Percentiles rank a stretch among this genome's conserved stretches.
Conservation (phyloP, 106 monocot species). For the Gastrodia elata region DNA sequence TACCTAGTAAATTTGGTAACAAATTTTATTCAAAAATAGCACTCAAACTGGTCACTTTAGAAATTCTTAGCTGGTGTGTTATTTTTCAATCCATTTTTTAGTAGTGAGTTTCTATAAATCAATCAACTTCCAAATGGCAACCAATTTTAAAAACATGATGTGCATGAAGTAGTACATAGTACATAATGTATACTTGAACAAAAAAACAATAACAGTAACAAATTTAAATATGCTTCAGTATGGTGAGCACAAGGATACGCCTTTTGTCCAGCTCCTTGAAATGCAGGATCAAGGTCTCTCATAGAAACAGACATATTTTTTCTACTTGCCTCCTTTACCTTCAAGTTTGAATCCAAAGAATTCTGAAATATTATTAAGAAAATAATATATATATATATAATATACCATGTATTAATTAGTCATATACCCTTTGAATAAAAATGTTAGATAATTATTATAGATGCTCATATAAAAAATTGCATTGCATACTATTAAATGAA, state of each 20-base stretch:
- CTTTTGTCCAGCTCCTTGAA: constrained; percentile 83
- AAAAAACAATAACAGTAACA: too few relatives aligned
- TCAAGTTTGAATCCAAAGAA: neutral
- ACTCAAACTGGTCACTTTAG: neutral
- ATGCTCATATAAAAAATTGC: neutral
- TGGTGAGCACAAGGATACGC: constrained; percentile 52
- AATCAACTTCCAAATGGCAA: neutral
- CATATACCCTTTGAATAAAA: neutral
- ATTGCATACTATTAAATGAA: neutral
- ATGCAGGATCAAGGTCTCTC: constrained; percentile 60
- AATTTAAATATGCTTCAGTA: neutral
- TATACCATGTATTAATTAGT: neutral
- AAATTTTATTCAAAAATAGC: neutral
- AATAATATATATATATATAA: neutral
- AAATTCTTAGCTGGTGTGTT: neutral
- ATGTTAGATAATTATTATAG: neutral
- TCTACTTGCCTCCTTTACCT: constrained; percentile 4
- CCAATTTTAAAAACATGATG: neutral
- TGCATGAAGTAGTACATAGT: neutral
- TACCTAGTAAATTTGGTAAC: neutral
- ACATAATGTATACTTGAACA: neutral
- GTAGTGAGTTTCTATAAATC: neutral
- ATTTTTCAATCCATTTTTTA: neutral
- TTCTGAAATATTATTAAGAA: neutral
- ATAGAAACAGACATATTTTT: constrained; percentile 71